Base-by-base conservation (phyloP, 192 early-diverging fungal species). In the Phlyctochytrium bullatum region DNA sequence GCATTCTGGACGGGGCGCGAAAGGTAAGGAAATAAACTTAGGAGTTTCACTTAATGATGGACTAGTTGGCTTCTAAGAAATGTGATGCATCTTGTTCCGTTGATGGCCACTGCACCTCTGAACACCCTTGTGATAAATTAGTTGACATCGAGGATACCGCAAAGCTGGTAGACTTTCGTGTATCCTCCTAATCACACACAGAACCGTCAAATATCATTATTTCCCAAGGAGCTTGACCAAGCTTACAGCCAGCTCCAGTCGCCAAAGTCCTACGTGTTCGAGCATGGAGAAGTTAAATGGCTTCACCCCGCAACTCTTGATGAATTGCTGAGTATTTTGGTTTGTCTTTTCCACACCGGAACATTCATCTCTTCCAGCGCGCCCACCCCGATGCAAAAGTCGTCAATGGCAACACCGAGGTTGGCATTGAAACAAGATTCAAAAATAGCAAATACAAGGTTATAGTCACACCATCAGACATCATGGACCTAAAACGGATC, bases 1-100 rank as follows among this genome's bases (percentile, higher is more conserved):
- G 92, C 1, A 95, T 95, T 67, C 66, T 95, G 20, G 91, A 93
- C 34, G 91, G 91, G 20, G 91, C 90, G 52, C 91, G 90, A 73
- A 88, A 85, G 66, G 72, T 79, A 32, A 56, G 60, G 57, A 25
- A 20, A 60, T 66, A 34, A 2, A 50, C 20, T 29, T 34, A 34
- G 36, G 47, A 62, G 28, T 59, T 20, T 53, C 59, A 20, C 29
- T 58, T 36, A 35, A 64, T 0, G 66, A 74, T 35, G 64, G 72
- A 52, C 33, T 62, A 23, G 68, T 61, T 51, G 65, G 59, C 32
- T 12, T 20, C 28, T 16, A 61, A 70, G 57, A 24, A 32, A 25
- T 40, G 54, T 27, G 27, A 17, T 24, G 33, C n/a, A 4, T 3
- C 29, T 29, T 70, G 67, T 59, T 4, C 36, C 17, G n/a, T 36